A percentile compares a stretch with the other conserved stretches of the same genome.
Conservation (phyloP, 129 eudicot genomes). For the carrot (Daucus carota) region DH1_v3.0 NC_030388.2:25036001-25036500, state of each 20-base stretch:
- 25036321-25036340: constrained; percentile 55
- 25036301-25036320: constrained; percentile 64
- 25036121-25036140: background rate
- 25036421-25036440: constrained; percentile 24
- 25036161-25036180: background rate
- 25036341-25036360: constrained; percentile 54
- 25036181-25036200: background rate
- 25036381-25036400: constrained; percentile 75
- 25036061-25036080: too few relatives aligned
- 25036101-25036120: background rate
- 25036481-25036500: background rate
- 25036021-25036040: background rate
- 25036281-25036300: constrained; percentile 67
- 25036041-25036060: background rate
- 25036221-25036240: constrained; percentile 63
- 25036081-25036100: background rate
- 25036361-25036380: constrained; percentile 79
- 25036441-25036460: background rate
- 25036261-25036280: constrained; percentile 47
- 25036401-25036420: constrained; percentile 58
- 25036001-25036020: background rate
- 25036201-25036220: constrained; percentile 58
- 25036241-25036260: constrained; percentile 84
- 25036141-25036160: background rate
- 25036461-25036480: background rate